Base-by-base conservation (phyloP, 306 rosid genomes). In the Inga laurina region DNA sequence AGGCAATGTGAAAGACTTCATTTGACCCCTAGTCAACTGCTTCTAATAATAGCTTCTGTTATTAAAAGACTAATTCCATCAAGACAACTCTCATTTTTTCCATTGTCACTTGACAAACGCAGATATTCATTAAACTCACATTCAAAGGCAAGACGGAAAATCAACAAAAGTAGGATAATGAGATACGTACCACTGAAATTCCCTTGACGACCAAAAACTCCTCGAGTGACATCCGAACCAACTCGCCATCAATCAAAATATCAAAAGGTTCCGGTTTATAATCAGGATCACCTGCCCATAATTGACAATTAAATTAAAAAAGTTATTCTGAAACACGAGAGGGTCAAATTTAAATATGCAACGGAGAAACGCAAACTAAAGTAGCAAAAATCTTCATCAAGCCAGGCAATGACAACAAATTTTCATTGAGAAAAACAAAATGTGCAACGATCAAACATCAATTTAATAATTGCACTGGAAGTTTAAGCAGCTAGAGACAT, bases 191-290 rank as follows among this genome's bases (percentile, higher is more conserved):
- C 89, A 94, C 98, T 0, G 97, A 89, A 72, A 94, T 92, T 88
- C 94, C 91, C 83, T 94, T 94, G 48, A 92, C 97, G 1, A 92
- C 90, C 81, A 96, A 98, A 76, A 96, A 96, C 84, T 94, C 85
- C 72, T 91, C 97, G 12, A 96, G 90, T 7, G 98, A 89, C 98
- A 92, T 91, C 34, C 98, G 91, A 70, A 94, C 92, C 49, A 94
- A 87, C 87, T 92, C 98, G 27, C 97, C 97, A 89, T 96, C 89
- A 30, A 94, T 88, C 86, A 96, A 86, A 84, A 96, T 94, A 87
- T 96, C 99, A 83, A 96, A 94, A 2, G 98, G 94, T 48, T 91
- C 97, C 14, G 78, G 48, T 72, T 89, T 18, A 90, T 89, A 81
- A n/a, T 94, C 95, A 70, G 90, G 82, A 52, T 90, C 87, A 84